Conservation (phyloP, 345 rosid species). For the Pugionium dolabratum region DNA sequence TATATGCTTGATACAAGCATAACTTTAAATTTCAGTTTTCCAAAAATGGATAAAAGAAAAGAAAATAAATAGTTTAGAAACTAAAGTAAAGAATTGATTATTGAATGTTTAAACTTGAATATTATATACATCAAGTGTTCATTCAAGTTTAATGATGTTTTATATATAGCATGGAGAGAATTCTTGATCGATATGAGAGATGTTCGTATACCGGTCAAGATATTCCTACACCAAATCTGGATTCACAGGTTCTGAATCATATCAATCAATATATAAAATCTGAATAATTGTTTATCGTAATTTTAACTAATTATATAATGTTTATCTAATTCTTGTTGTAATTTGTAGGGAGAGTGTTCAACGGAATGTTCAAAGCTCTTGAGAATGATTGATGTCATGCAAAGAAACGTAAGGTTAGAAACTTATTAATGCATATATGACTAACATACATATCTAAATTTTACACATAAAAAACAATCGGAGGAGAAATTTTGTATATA, state of each 20-base stretch:
- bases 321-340: slow-evolving; percentile 7
- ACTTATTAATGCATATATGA: not conserved
- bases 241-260: slow-evolving; percentile 43
- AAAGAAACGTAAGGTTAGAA: slow-evolving; percentile 61
- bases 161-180: slow-evolving; percentile 61
- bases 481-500: no score
- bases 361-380: slow-evolving; percentile 59
- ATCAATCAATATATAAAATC: not conserved
- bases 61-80: not conserved
- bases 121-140: slow-evolving; percentile 6
- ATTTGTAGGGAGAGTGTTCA: slow-evolving; percentile 55
- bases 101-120: no score
- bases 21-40: not conserved
- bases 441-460: no score
- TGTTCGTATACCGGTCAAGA: slow-evolving; percentile 46
- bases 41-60: not conserved
- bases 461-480: no score
- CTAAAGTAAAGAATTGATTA: not conserved
- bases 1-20: no score
- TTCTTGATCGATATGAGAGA: slow-evolving; percentile 73
- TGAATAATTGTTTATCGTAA: not conserved
- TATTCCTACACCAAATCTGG: slow-evolving; percentile 34
- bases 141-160: slow-evolving; percentile 13
- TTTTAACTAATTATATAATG: not conserved
- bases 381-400: slow-evolving; percentile 59